Conservation (phyloP, 1,284 basidiomycete species). For the Schizopora paradoxa region DNA sequence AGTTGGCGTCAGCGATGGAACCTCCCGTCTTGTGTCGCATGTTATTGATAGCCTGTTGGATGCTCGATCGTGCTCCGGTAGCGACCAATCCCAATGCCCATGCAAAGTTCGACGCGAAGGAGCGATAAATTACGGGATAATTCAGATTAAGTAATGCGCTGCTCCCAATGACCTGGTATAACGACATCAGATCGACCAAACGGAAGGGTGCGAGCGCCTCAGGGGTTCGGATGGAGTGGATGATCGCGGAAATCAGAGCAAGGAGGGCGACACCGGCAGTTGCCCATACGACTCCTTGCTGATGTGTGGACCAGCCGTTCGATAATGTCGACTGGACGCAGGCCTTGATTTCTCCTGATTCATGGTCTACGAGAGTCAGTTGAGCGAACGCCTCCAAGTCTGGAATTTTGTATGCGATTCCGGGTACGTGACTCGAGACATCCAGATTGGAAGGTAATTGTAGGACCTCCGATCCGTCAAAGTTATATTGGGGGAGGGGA, state of each 20-base stretch:
- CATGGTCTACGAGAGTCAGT: conserved; percentile 66
- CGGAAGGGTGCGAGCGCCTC: conserved; percentile 50
- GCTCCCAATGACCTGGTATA: conserved; percentile 79
- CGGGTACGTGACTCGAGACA: conserved; percentile 57
- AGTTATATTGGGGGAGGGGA: conserved; percentile 82
- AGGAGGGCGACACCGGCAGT: conserved; percentile 68
- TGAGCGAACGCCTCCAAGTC: conserved; percentile 90
- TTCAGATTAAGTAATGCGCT: conserved; percentile 80
- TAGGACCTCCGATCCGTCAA: conserved; percentile 76
- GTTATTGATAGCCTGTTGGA: conserved; percentile 76
- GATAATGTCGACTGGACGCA: conserved; percentile 90
- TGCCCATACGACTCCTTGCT: conserved; percentile 72
- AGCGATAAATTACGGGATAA: conserved; percentile 78
- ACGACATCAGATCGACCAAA: conserved; percentile 75
- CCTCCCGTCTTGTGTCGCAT: conserved; percentile 85
- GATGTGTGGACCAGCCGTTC: conserved; percentile 83
- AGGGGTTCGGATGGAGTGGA: conserved; percentile 50
- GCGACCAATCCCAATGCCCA: conserved; percentile 87
- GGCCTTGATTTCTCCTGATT: conserved; percentile 68
- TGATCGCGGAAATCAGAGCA: conserved; percentile 60
- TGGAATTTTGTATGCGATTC: conserved; percentile 82
- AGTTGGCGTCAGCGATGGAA: conserved; percentile 50
- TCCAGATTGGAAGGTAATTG: conserved; percentile 60
- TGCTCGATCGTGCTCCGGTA: conserved; percentile 43
- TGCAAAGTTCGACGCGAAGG: conserved; percentile 81